phyloP scores from a whole-genome alignment of 75 land plant species.

The Pinus albicaulis region DNA sequence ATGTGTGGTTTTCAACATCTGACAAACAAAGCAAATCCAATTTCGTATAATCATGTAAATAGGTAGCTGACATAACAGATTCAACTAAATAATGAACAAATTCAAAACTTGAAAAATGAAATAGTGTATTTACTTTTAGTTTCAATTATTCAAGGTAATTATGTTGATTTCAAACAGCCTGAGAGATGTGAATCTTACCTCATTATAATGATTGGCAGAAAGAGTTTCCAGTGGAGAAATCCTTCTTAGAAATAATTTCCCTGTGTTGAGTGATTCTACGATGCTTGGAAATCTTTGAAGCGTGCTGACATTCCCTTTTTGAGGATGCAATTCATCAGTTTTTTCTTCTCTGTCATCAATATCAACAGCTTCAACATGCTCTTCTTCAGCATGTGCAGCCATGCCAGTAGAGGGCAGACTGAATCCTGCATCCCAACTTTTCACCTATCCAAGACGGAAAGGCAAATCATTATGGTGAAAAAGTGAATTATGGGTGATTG shows the following conservation, averaged over 20 bases:
- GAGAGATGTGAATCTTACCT: not conserved
- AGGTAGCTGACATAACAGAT: not conserved
- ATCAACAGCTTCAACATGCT: constrained; percentile 23
- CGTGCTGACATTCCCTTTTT: constrained; percentile 1
- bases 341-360: constrained; percentile 19
- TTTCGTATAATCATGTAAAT: not conserved
- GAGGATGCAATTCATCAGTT: not conserved
- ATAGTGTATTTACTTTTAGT: not conserved
- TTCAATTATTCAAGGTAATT: not conserved
- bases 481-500: not conserved
- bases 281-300: not conserved
- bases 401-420: constrained; percentile 48
- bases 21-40: not conserved
- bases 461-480: not conserved
- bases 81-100: not conserved
- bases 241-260: constrained; percentile 1
- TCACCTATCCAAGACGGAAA: constrained; percentile 23
- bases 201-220: not conserved
- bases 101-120: not conserved
- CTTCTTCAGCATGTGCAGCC: constrained; percentile 60
- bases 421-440: constrained; percentile 15
- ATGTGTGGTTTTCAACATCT: not conserved
- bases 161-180: not conserved
- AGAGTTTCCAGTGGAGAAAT: not conserved
- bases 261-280: constrained; percentile 3